Percentiles rank a stretch among this genome's conserved stretches.
Conservation (phyloP, 306 rosid genomes). For the Sphenostylis stenocarpa region DNA sequence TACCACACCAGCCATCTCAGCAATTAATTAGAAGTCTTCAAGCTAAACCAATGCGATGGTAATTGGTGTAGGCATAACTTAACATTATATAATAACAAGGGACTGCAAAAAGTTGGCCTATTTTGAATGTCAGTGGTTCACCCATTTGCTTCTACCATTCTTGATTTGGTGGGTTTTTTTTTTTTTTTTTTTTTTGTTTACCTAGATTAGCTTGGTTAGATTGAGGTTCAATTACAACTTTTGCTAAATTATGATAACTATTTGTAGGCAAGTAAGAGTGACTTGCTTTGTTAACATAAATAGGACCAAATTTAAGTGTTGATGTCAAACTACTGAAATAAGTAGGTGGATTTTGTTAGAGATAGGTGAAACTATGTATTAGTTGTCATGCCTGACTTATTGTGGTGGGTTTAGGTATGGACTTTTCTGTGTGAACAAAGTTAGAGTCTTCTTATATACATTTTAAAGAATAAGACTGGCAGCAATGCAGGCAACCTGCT, state of each 20-base stretch:
- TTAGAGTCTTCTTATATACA: not conserved
- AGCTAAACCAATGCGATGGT: not conserved
- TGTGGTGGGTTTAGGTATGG: slow-evolving; percentile 14
- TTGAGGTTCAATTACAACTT: not conserved
- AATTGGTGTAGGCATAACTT: not conserved
- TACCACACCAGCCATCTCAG: slow-evolving; percentile 30
- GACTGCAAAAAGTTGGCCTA: slow-evolving; percentile 18
- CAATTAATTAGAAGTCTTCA: not conserved
- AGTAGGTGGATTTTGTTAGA: slow-evolving; percentile 27
- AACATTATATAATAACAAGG: slow-evolving; percentile 1
- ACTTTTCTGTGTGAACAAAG: not conserved
- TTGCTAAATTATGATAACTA: not conserved
- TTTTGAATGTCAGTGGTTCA: slow-evolving; percentile 37
- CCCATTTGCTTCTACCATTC: slow-evolving; percentile 28
- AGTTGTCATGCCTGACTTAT: not conserved
- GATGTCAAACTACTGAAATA: not conserved
- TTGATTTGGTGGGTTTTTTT: not conserved
- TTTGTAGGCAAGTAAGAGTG: not conserved
- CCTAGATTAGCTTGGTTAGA: not conserved
- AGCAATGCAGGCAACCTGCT: not conserved
- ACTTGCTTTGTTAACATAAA: not conserved
- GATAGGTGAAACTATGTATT: not conserved
- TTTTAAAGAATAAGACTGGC: not conserved
- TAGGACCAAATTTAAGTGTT: not conserved
- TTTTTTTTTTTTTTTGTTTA: slow-evolving; percentile 3